phyloP scores from a whole-genome alignment of 495 filamentous ascomycete genomes.

The Bryoglossum gracile region DNA sequence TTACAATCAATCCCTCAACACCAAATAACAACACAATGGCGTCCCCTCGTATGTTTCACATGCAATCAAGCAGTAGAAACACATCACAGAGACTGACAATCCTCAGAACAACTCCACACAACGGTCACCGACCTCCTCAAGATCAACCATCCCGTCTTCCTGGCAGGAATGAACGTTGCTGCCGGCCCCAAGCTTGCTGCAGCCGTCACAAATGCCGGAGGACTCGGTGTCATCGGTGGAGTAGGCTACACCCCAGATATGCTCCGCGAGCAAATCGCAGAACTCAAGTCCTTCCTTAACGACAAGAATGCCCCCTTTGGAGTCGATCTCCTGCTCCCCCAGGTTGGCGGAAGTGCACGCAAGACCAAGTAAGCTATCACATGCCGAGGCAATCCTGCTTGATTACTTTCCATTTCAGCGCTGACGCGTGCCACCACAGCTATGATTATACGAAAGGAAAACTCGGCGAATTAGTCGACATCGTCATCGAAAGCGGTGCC shows the following conservation, averaged over 20 bases:
- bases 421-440: slow-evolving; percentile 39
- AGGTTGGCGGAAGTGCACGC: slow-evolving; percentile 86
- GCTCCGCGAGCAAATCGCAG: slow-evolving; percentile 88
- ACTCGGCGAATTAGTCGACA: slow-evolving; percentile 81
- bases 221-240: slow-evolving; percentile 92
- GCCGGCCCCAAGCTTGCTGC: slow-evolving; percentile 95
- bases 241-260: slow-evolving; percentile 96
- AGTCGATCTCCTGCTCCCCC: slow-evolving; percentile 88
- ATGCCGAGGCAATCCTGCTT: slow-evolving; percentile 7
- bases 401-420: slow-evolving; percentile 18
- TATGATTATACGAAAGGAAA: slow-evolving; percentile 99
- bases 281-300: slow-evolving; percentile 80
- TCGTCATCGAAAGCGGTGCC: slow-evolving; percentile 84
- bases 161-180: slow-evolving; percentile 98
- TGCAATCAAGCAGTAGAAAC: slow-evolving; percentile 8
- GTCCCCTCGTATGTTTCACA: slow-evolving; percentile 63
- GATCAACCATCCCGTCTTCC: slow-evolving; percentile 93
- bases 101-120: slow-evolving; percentile 75
- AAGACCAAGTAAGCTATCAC: slow-evolving; percentile 75
- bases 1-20: slow-evolving; percentile 5
- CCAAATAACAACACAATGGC: slow-evolving; percentile 52
- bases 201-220: slow-evolving; percentile 94
- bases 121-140: slow-evolving; percentile 87
- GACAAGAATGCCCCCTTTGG: slow-evolving; percentile 99
- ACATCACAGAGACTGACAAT: slow-evolving; percentile 22